These are phyloP conservation scores for Calonectria fujianensis DNA, from an alignment of 2,329 filamentous ascomycete genomes.

Conservation along the genomic window DNA sequence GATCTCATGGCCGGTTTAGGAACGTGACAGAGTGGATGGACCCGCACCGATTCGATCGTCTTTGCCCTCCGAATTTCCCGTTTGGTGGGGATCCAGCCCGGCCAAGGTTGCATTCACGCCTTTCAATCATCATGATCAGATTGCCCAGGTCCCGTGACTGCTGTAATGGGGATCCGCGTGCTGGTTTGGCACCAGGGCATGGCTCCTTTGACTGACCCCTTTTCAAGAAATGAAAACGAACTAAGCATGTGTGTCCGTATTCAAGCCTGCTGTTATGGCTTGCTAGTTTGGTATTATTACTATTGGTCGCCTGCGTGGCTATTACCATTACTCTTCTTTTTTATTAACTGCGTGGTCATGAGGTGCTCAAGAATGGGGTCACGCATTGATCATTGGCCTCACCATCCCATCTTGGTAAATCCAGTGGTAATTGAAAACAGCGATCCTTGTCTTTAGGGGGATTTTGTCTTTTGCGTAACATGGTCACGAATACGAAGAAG, in stretches of 20 bases:
- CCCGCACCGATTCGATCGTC: slow-evolving; percentile 40
- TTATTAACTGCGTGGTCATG: background rate
- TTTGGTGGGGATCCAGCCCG: slow-evolving; percentile 31
- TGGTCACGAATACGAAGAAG: background rate
- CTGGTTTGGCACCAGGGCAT: slow-evolving; percentile 38
- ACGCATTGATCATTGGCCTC: background rate
- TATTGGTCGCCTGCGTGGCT: slow-evolving; percentile 5
- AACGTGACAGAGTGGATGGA: slow-evolving; percentile 29
- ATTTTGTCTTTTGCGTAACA: background rate
- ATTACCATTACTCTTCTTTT: slow-evolving; percentile 2
- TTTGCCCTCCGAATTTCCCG: slow-evolving; percentile 25
- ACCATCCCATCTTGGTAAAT: background rate
- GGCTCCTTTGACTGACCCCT: slow-evolving; percentile 37
- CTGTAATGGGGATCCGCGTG: slow-evolving; percentile 45
- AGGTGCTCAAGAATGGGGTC: background rate
- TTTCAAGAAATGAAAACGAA: slow-evolving; percentile 44
- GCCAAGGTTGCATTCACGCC: slow-evolving; percentile 18
- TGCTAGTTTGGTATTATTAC: slow-evolving; percentile 17
- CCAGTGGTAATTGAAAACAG: background rate
- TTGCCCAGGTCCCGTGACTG: slow-evolving; percentile 41
- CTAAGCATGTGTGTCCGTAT: slow-evolving; percentile 34
- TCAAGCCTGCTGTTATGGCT: slow-evolving; percentile 16
- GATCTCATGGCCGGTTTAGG: slow-evolving; percentile 40
- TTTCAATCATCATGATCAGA: slow-evolving; percentile 21
- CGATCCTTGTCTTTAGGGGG: background rate